Evolutionary conservation across 345 rosid genomes (phyloP), one percentile per base, ranked within the genome.

Genomic region (Alliaria petiolata): DNA sequence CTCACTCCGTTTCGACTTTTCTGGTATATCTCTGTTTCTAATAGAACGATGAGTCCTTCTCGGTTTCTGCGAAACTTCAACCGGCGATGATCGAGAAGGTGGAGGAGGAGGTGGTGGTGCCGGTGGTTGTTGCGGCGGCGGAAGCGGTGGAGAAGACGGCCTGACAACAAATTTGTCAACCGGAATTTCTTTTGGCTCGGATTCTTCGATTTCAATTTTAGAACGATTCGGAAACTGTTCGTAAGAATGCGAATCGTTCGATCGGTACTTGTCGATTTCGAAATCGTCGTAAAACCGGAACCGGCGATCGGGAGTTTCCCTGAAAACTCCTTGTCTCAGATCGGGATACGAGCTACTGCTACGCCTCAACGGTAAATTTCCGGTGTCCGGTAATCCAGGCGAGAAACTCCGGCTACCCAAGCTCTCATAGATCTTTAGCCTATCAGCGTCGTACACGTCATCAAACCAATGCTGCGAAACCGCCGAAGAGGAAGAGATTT

Each of bases 341-440:
- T 92, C 96, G 53, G 96, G 96, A 67, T 86, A 88, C 17, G 96
- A 89, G 74, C 81, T 86, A 30, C 93, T 82, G 70, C 76, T 90
- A 77, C 92, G 85, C 85, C 80, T 84, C 71, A 92, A 77, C 74
- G 85, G 80, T 56, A 69, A n/a, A 17, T 25, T 14, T 15, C 83
- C 76, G 53, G 80, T 63, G 1, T 33, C 82, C 47, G 79, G 74
- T 33, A 67, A 35, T 55, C 47, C 7, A 13, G 70, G 75, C 7
- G 79, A 54, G 19, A 51, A 74, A 31, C 68, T 59, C 13, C 60
- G 42, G 13, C 35, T 61, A 35, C 42, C 39, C 38, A 70, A 12
- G 33, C 71, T 65, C 42, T 64, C 58, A 9, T 81, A 70, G 66
- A 76, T 74, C 85, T 75, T 78, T n/a, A 42, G 67, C 69, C 81